Conservation (phyloP, 768 basidiomycete genomes). For the Multifurca ochricompacta region DNA sequence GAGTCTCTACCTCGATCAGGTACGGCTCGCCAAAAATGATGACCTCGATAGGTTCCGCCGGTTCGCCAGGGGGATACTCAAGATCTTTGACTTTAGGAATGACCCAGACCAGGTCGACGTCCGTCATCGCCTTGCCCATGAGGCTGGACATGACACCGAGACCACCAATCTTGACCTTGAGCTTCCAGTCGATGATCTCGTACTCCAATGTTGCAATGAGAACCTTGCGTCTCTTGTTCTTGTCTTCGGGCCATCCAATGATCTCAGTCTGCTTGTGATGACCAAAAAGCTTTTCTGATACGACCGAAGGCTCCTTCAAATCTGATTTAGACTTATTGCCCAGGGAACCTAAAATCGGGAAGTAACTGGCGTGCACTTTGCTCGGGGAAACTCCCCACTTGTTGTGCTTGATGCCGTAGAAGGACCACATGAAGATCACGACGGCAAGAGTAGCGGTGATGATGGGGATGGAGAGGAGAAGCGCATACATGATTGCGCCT, state of each 20-base stretch:
- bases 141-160: slow-evolving; percentile 96
- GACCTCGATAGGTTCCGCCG: slow-evolving; percentile 90
- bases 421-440: slow-evolving; percentile 86
- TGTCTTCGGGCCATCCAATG: slow-evolving; percentile 96
- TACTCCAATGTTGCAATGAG: slow-evolving; percentile 91
- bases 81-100: slow-evolving; percentile 92
- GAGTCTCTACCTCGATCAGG: slow-evolving; percentile 92
- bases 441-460: slow-evolving; percentile 81
- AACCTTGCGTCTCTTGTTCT: slow-evolving; percentile 83
- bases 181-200: slow-evolving; percentile 95
- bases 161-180: slow-evolving; percentile 97
- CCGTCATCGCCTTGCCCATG: slow-evolving; percentile 98
- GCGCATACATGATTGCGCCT: slow-evolving; percentile 81
- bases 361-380: slow-evolving; percentile 67
- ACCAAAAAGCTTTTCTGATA: slow-evolving; percentile 67
- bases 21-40: slow-evolving; percentile 95
- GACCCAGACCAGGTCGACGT: slow-evolving; percentile 92
- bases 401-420: slow-evolving; percentile 95
- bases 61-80: slow-evolving; percentile 87
- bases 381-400: slow-evolving; percentile 78
- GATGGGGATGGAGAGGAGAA: slow-evolving; percentile 73
- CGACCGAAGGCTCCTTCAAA: slow-evolving; percentile 51
- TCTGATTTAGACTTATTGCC: slow-evolving; percentile 63
- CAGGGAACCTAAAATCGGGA: slow-evolving; percentile 73
- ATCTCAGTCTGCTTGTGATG: slow-evolving; percentile 50